phyloP scores from a whole-genome alignment of 148 eudicot species.

The Silene conica region DNA sequence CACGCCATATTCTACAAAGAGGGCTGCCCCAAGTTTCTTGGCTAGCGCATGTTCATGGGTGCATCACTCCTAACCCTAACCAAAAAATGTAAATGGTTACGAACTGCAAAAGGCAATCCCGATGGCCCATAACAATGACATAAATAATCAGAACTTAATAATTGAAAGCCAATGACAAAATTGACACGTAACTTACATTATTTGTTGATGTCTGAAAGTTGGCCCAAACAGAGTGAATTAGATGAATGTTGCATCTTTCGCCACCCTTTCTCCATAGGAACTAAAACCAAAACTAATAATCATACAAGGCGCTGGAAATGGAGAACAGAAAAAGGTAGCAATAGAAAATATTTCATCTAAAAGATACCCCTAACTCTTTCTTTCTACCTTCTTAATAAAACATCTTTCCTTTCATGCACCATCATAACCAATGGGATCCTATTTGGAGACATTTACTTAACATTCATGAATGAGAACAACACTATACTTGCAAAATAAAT shows the following conservation, averaged over 20 bases:
- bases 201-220: slow-evolving; percentile 84
- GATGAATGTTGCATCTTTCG: slow-evolving; percentile 47
- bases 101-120: not conserved
- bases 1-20: not conserved
- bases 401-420: not conserved
- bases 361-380: not conserved
- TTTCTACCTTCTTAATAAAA: not conserved
- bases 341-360: not conserved
- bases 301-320: not conserved
- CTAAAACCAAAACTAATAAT: slow-evolving; percentile 38
- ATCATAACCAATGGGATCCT: not conserved
- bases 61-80: not conserved
- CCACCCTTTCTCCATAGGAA: slow-evolving; percentile 81
- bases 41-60: too few species aligned
- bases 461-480: not conserved
- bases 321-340: not conserved
- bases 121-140: not conserved
- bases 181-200: slow-evolving; percentile 55
- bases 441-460: not conserved
- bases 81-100: not conserved
- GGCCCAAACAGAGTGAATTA: slow-evolving; percentile 91
- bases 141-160: not conserved
- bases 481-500: not conserved
- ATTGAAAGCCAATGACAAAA: not conserved
- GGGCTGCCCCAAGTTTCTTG: not conserved